Base-by-base conservation (phyloP, 805 yeast genomes). In the Schwanniomyces sp. region DNA sequence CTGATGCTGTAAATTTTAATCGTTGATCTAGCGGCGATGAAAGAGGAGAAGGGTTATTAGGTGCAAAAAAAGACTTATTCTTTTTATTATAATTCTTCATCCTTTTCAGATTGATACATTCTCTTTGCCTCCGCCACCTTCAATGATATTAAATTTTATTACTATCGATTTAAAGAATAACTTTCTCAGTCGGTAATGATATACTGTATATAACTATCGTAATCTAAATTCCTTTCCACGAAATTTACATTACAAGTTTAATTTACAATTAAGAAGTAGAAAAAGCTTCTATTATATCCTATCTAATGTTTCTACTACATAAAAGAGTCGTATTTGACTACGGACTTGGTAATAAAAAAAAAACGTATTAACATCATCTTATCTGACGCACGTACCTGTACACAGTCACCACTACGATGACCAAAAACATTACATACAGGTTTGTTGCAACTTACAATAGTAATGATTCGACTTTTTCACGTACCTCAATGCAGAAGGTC, bases 1-100 rank as follows among this genome's bases (percentile, higher is more conserved):
- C 7, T 16, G 27, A 12, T 9, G 5, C 24, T 24, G 10, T 6
- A 21, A n/a, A 16, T 29, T 44, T 17, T 5, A 16, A 32, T 24
- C 40, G 43, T 25, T 21, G 32, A 34, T 32, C 27, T 17, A 16
- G 14, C 29, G 43, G 26, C 14, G 54, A 46, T 12, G 62, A 52
- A 40, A 63, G 51, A 12, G 69, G 69, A 16, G 67, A 63, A 21
- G 67, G 68, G 27, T 54, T 53, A 44, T 53, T 51, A 10, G 68
- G 66, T 12, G 51, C 43, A 43, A 62, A 62, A 39, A 55, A 50
- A 21, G 41, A 14, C 10, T 32, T 25, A 25, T 39, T 25, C 11
- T n/a, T 26, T n/a, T 39, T 39, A 9, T 39, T 39, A 26, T 39
- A 39, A 10, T 14, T 24, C 21, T 44, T 37, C 47, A 44, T 28